phyloP scores from a whole-genome alignment of 139 green algal genomes.

The Coelastrella sp. region DNA sequence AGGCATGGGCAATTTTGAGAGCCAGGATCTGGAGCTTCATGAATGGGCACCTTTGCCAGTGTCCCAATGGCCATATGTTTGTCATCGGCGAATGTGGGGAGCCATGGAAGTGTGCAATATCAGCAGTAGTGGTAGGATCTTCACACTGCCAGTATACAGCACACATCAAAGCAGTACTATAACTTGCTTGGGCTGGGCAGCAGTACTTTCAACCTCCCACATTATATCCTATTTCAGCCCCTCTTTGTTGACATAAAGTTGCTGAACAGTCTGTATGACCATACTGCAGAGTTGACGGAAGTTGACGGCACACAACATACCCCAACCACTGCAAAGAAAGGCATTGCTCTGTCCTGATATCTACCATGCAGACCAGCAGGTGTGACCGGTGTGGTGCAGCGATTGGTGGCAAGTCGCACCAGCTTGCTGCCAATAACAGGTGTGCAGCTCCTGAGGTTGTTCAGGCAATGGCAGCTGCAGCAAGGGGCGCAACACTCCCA shows the following conservation, averaged over 20 bases:
- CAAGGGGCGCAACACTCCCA: no score
- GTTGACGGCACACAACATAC: neutral
- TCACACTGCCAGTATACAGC: neutral
- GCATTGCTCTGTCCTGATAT: neutral
- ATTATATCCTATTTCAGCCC: no score
- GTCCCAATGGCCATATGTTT: slow-evolving; percentile 57
- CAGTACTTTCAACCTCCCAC: no score
- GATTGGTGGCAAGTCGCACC: slow-evolving; percentile 41
- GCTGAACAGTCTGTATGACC: no score
- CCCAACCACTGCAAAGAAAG: no score
- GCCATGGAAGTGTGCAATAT: slow-evolving; percentile 1
- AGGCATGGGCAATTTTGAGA: neutral
- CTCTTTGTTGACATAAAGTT: no score
- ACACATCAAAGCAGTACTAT: neutral
- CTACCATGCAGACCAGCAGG: neutral
- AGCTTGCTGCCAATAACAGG: neutral
- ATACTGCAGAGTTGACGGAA: no score
- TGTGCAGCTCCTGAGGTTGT: neutral
- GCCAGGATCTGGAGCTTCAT: slow-evolving; percentile 3
- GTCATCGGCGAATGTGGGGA: slow-evolving; percentile 53
- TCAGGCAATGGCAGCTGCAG: neutral
- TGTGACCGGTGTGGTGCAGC: slow-evolving; percentile 29
- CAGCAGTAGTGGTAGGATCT: neutral
- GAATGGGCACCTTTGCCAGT: slow-evolving; percentile 50
- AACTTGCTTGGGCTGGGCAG: no score